Base-by-base conservation (phyloP, 371 early-diverging fungal genomes). In the Vairimorpha apis region DNA sequence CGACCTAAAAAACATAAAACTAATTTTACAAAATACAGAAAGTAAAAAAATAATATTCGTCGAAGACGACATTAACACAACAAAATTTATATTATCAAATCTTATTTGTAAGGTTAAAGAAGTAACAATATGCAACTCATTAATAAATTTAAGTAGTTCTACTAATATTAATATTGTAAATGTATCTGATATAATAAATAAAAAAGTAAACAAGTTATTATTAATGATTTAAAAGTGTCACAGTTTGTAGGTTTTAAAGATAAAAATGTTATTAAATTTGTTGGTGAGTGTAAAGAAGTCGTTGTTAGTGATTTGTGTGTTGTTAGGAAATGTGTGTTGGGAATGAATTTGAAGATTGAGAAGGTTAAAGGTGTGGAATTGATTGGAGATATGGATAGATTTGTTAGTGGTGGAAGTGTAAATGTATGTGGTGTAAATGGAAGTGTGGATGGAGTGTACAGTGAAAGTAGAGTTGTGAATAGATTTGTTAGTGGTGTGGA, bases 161-260 rank as follows among this genome's bases (percentile, higher is more conserved):
- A 53, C 21, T 7, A 53, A 53, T 53, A 53, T 53, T 25, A 53
- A 53, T 53, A 53, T 53, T 8, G 5, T 53, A 27, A 53, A 53
- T 53, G 55, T 53, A 53, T 53, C 55, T 7, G 55, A 53, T 53
- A 53, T 53, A 27, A 53, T 53, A 16, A 53, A 53, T 8, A 53
- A 53, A 27, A 53, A 45, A 53, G 16, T 53, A 16, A 53, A 53
- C 27, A 8, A 25, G 55, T 53, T 53, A 53, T 27, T 7, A 8
- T 53, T 27, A 12, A 53, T 27, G 18, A 53, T 53, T 27, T 21
- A 4, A 53, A 53, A 27, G 27, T 53, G 30, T 53, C 27, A 27
- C 21, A 29, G 16, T 53, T 53, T 53, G 3, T 25, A 25, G 55
- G 55, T 23, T 7, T 2, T 2, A 53, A 27, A 53, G 55, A 53